A percentile compares a stretch with the other conserved stretches of the same genome.
Conservation (phyloP, 2,329 filamentous ascomycete species). For the Lizonia empirigonia region DNA sequence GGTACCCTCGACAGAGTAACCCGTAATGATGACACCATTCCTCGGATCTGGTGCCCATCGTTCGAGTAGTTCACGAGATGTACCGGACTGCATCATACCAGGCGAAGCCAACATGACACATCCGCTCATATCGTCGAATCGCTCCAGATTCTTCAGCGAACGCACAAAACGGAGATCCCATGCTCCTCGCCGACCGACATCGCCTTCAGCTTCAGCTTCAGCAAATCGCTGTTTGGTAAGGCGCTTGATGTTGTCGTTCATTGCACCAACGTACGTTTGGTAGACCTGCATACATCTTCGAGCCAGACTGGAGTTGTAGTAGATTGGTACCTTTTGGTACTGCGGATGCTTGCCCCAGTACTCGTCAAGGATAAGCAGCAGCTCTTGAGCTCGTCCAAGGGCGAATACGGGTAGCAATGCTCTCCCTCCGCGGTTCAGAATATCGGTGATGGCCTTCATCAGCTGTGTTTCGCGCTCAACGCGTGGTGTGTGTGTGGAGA, state of each 20-base stretch:
- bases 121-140: slow-evolving; percentile 92
- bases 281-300: slow-evolving; percentile 98
- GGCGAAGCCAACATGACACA: slow-evolving; percentile 98
- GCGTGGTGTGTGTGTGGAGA: slow-evolving; percentile 89
- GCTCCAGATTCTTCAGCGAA: slow-evolving; percentile 87
- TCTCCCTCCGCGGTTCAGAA: slow-evolving; percentile 88
- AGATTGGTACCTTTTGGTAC: slow-evolving; percentile 89
- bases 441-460: slow-evolving; percentile 92
- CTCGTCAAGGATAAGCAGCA: slow-evolving; percentile 92
- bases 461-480: slow-evolving; percentile 89
- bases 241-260: slow-evolving; percentile 99
- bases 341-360: slow-evolving; percentile 93
- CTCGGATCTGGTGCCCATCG: slow-evolving; percentile 95
- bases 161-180: slow-evolving; percentile 98
- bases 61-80: slow-evolving; percentile 89
- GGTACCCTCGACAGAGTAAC: slow-evolving; percentile 97
- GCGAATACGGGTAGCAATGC: slow-evolving; percentile 96
- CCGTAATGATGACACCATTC: slow-evolving; percentile 98
- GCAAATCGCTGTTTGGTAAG: slow-evolving; percentile 93
- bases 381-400: slow-evolving; percentile 88
- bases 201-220: slow-evolving; percentile 81
- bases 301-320: slow-evolving; percentile 94
- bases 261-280: slow-evolving; percentile 95
- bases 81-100: slow-evolving; percentile 97
- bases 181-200: slow-evolving; percentile 76